A percentile compares a stretch with the other conserved stretches of the same genome.
Conservation (phyloP, 1,284 basidiomycete species). For the Mycena sp. region DNA sequence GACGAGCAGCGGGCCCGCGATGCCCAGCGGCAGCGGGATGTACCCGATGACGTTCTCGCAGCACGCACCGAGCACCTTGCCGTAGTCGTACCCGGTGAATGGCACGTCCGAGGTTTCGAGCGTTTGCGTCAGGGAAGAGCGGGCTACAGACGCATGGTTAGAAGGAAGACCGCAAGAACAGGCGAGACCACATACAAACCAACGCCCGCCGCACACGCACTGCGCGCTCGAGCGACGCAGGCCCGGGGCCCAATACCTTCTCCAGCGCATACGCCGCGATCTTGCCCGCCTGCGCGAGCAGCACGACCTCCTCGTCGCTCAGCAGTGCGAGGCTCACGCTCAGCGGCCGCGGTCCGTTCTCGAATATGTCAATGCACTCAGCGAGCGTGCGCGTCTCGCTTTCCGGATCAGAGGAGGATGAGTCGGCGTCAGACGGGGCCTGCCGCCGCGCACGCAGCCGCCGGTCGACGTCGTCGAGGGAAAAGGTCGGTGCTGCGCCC, state of each 20-base stretch:
- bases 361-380: slow-evolving; percentile 88
- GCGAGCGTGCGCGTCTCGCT: slow-evolving; percentile 67
- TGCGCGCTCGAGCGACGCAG: slow-evolving; percentile 81
- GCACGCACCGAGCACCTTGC: slow-evolving; percentile 94
- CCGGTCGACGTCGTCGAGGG: slow-evolving; percentile 59
- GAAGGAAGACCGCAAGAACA: neutral
- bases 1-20: slow-evolving; percentile 95
- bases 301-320: slow-evolving; percentile 93
- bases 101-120: slow-evolving; percentile 90
- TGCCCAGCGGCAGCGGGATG: slow-evolving; percentile 95
- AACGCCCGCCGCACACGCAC: slow-evolving; percentile 90
- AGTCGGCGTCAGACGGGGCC: too few species aligned
- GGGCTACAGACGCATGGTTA: slow-evolving; percentile 60
- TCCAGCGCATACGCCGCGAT: slow-evolving; percentile 95
- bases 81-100: slow-evolving; percentile 91
- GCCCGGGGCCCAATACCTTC: slow-evolving; percentile 74
- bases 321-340: slow-evolving; percentile 65
- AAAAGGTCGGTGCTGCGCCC: slow-evolving; percentile 50
- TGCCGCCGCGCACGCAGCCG: slow-evolving; percentile 49
- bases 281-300: slow-evolving; percentile 92
- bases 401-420: too few species aligned
- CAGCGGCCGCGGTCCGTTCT: slow-evolving; percentile 66
- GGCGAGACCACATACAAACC: slow-evolving; percentile 73
- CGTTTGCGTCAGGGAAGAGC: slow-evolving; percentile 86
- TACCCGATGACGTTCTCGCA: slow-evolving; percentile 99